Evolutionary conservation across 176 grass and related monocot genomes (phyloP).

Genomic region (Bromus sterilis): DNA sequence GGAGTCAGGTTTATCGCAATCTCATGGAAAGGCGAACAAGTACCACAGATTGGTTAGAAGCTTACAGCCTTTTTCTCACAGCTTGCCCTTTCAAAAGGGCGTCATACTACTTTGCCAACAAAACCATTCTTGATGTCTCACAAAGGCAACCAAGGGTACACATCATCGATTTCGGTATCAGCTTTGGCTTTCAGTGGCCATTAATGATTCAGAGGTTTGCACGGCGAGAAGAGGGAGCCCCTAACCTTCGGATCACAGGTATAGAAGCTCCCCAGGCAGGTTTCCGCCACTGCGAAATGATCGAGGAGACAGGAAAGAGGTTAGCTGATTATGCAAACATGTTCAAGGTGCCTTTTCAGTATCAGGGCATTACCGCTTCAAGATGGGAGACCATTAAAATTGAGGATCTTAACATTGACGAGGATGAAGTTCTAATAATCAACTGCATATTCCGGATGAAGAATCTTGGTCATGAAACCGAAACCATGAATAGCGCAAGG

Average conservation of each 20-base stretch:
- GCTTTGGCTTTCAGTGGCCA: slow-evolving; percentile 55
- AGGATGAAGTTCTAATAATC: slow-evolving; percentile 53
- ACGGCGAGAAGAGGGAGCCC: neutral
- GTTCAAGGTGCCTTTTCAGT: slow-evolving; percentile 53
- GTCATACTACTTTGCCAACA: slow-evolving; percentile 39
- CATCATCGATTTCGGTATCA: slow-evolving; percentile 61
- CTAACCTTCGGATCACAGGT: slow-evolving; percentile 48
- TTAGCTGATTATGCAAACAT: slow-evolving; percentile 57
- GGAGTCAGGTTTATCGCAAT: slow-evolving; percentile 33
- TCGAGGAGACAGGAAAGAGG: slow-evolving; percentile 44
- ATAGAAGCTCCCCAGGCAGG: slow-evolving; percentile 40
- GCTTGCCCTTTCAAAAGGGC: slow-evolving; percentile 37
- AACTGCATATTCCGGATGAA: slow-evolving; percentile 31
- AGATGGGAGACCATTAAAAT: slow-evolving; percentile 43
- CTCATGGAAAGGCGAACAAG: slow-evolving; percentile 26
- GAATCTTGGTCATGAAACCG: slow-evolving; percentile 45
- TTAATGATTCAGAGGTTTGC: slow-evolving; percentile 42
- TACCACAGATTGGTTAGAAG: slow-evolving; percentile 32
- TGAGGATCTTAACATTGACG: slow-evolving; percentile 44
- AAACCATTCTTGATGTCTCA: slow-evolving; percentile 35
- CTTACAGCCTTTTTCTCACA: slow-evolving; percentile 22
- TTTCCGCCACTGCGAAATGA: slow-evolving; percentile 31
- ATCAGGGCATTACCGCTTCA: slow-evolving; percentile 42
- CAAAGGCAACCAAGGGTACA: slow-evolving; percentile 34
- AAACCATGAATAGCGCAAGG: slow-evolving; percentile 28